These are phyloP conservation scores for Nothophytophthora sp. DNA, from an alignment of 352 stramenopile species.

Conservation along the genomic window DNA sequence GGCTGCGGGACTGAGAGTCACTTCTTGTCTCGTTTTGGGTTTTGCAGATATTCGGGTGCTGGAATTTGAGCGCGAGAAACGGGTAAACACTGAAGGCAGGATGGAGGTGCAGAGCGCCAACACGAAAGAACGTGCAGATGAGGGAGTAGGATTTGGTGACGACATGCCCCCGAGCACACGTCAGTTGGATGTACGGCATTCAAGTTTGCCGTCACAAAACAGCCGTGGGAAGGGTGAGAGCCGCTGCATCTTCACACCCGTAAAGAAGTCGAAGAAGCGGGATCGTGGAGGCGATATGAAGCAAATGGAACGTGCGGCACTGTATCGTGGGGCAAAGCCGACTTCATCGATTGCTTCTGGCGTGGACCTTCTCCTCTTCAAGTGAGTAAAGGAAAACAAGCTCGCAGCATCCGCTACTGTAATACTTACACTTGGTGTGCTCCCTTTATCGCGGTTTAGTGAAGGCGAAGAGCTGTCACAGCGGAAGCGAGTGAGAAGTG, in stretches of 20 bases:
- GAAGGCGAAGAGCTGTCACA: slow-evolving; percentile 33
- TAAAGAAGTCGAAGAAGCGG: slow-evolving; percentile 40
- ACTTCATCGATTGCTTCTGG: slow-evolving; percentile 31
- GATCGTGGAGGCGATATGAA: not conserved
- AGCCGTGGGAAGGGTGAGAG: slow-evolving; percentile 10
- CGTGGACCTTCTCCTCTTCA: slow-evolving; percentile 38
- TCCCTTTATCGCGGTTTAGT: too few relatives aligned
- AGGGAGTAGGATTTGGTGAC: too few relatives aligned
- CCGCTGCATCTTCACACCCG: slow-evolving; percentile 58
- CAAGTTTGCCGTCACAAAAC: too few relatives aligned
- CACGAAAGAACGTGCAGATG: not conserved
- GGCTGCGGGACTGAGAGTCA: not conserved
- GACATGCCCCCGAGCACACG: too few relatives aligned
- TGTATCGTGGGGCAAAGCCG: slow-evolving; percentile 1
- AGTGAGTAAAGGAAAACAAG: too few relatives aligned
- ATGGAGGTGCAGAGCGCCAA: not conserved
- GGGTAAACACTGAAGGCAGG: slow-evolving; percentile 3
- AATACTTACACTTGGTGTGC: not conserved
- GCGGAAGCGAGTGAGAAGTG: slow-evolving; percentile 8
- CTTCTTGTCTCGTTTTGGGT: not conserved
- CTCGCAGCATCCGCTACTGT: too few relatives aligned
- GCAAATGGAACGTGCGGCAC: not conserved
- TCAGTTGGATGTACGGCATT: too few relatives aligned
- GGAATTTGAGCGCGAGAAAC: slow-evolving; percentile 36
- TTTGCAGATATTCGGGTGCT: slow-evolving; percentile 58